A percentile compares a stretch with the other conserved stretches of the same genome.
phyloP scores from a whole-genome alignment of 371 early-diverging fungal species.

The Lichtheimia ornata region DNA sequence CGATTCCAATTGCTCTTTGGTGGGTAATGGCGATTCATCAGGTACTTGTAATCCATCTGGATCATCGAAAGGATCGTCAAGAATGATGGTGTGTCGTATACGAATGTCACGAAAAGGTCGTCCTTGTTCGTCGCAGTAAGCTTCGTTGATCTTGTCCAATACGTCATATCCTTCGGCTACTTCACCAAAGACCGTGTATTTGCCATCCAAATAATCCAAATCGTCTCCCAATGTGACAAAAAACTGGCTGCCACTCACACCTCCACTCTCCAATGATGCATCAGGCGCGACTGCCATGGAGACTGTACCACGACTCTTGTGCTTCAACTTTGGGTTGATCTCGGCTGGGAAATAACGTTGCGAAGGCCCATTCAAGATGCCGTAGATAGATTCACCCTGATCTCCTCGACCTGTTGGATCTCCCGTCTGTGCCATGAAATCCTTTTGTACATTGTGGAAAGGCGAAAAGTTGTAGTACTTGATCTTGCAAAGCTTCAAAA shows the following conservation, averaged over 20 bases:
- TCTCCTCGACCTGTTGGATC: conserved; percentile 84
- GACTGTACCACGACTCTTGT: conserved; percentile 78
- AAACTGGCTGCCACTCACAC: conserved; percentile 90
- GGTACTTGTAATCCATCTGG: conserved; percentile 75
- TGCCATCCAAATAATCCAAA: conserved; percentile 93
- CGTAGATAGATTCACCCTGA: conserved; percentile 81
- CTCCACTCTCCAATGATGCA: conserved; percentile 40
- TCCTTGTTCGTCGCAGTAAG: conserved; percentile 71
- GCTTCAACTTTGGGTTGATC: conserved; percentile 85
- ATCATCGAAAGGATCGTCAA: conserved; percentile 95
- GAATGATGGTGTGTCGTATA: conserved; percentile 89
- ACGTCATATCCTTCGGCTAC: conserved; percentile 95
- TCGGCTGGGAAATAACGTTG: conserved; percentile 81
- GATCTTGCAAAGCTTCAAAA: conserved; percentile 91
- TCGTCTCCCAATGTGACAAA: conserved; percentile 91
- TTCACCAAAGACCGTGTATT: conserved; percentile 96
- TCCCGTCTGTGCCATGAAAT: conserved; percentile 88
- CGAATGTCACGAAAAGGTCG: conserved; percentile 89
- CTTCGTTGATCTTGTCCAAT: conserved; percentile 79
- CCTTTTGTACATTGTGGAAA: conserved; percentile 86
- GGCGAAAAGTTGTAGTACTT: conserved; percentile 92
- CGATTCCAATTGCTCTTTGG: conserved; percentile 74
- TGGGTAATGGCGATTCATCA: conserved; percentile 81
- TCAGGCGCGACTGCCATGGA: conserved; percentile 79
- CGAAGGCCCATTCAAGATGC: conserved; percentile 54